Evolutionary conservation across 495 filamentous ascomycete species (phyloP), one percentile per base, ranked within the genome.

Genomic region (Neurospora tetrasperma): DNA sequence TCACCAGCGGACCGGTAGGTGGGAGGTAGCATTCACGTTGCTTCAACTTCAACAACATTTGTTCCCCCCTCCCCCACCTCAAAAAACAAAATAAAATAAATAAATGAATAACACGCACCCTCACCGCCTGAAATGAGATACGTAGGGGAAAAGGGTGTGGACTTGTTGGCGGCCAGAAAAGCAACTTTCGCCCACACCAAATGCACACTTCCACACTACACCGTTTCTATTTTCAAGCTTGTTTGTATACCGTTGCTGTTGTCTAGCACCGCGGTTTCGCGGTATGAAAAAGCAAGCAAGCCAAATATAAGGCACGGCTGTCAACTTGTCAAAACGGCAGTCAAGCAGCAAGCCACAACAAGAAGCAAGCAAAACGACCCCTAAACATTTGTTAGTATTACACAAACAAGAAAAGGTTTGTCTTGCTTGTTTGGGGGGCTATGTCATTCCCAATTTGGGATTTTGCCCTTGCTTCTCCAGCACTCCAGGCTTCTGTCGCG

Each of bases 91-190:
- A 38, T 5, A 0, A 6, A 38, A 38, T 5, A 38, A 38, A 38
- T 18, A 66, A 38, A 66, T 35, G 12, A 35, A 35, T 14, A 35
- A 66, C 27, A 66, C 20, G 54, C 6, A 66, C 54, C 71, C 73
- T 78, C 75, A 77, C 75, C 75, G 76, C 76, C 74, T 74, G 72
- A 70, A 69, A 71, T 66, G 72, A 43, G 35, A 23, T 46, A 62
- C 42, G 42, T n/a, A 43, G 27, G 14, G 27, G 23, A 23, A 62
- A 35, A 38, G 27, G 14, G 27, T 66, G 54, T 66, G 35, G 35
- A 38, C 35, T 38, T 38, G 35, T 38, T 27, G 54, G 54, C 54
- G 27, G 14, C 54, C 54, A 66, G 7, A 66, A 66, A 66, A 35
- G 12, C 54, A 66, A 35, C 27, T 35, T 66, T 27, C 54, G 54